Base-by-base conservation (phyloP, 2,329 filamentous ascomycete genomes). In the Ilyonectria robusta region DNA sequence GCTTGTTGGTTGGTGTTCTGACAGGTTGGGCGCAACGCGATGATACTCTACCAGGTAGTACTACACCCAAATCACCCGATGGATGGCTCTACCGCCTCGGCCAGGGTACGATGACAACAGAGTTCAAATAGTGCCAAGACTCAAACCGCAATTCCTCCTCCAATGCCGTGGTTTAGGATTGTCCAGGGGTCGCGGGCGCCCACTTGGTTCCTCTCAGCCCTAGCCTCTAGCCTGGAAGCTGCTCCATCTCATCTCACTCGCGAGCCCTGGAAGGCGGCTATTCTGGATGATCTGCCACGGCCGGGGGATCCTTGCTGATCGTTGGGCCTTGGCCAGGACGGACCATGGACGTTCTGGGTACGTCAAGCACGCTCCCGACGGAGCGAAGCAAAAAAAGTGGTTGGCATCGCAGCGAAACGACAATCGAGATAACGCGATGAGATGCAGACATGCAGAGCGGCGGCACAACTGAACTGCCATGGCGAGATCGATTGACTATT, bases 231-330 rank as follows among this genome's bases (percentile, higher is more conserved):
- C 33, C 44, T 37, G 37, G 51, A 44, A 65, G 57, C n/a, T 50
- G 57, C 61, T 61, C 62, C 58, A 65, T 61, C 51, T 65, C 62
- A 65, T 61, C 56, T 61, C 2, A 44, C 56, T 57, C 57, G 31
- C 9, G 44, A 60, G 57, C 51, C 50, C 44, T 60, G 50, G 44
- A 65, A 55, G 56, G 46, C 33, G 19, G 31, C 4, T 10, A 10
- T 23, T 59, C 31, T 33, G 10, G 9, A 35, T 60, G 47, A 60
- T 51, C 58, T 19, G 9, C 37, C 19, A 10, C 7, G 58, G 11
- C 37, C 31, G 6, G 48, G 58, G 58, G 9, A 42, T n/a, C 54
- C 40, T 29, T 11, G 19, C 3, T 56, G 26, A 46, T 47, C 42
- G 26, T 47, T 47, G 46, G 17, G 26, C 26, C 19, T 33, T 33